phyloP scores from a whole-genome alignment of 148 eudicot genomes.

The Rhododendron mucronatum region DNA sequence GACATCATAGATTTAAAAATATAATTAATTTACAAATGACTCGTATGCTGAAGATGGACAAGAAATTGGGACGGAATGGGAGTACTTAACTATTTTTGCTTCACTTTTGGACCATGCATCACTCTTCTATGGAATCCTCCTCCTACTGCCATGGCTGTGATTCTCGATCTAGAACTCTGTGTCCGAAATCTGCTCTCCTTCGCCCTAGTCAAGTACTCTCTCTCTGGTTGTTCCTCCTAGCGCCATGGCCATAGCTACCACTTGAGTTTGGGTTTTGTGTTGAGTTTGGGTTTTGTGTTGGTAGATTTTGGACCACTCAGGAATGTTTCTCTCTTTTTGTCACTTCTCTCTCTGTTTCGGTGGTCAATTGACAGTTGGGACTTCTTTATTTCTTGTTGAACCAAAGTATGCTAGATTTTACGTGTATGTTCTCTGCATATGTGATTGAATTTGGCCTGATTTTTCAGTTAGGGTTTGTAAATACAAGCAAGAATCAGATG shows the following conservation, averaged over 20 bases:
- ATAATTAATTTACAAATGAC: too few species aligned
- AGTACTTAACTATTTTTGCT: neutral
- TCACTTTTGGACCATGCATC: neutral
- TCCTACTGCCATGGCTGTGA: neutral
- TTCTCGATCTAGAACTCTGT: neutral
- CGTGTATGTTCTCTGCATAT: neutral
- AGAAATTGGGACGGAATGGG: too few species aligned
- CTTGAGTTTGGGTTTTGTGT: neutral
- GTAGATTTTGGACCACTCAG: neutral
- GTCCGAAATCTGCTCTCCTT: neutral
- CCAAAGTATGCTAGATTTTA: neutral
- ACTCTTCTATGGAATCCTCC: neutral
- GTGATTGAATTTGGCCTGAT: neutral
- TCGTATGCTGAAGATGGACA: too few species aligned
- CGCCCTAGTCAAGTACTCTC: neutral
- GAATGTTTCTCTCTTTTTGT: neutral
- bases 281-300: neutral
- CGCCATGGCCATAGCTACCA: neutral
- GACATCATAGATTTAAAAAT: too few species aligned
- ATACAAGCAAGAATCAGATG: neutral
- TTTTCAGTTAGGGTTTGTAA: neutral
- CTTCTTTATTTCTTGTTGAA: neutral
- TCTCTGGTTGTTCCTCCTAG: neutral
- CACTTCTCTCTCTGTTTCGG: neutral
- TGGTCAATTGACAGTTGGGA: neutral